phyloP scores from a whole-genome alignment of 257 asterid species.

The Solanum corneliomulleri region DNA sequence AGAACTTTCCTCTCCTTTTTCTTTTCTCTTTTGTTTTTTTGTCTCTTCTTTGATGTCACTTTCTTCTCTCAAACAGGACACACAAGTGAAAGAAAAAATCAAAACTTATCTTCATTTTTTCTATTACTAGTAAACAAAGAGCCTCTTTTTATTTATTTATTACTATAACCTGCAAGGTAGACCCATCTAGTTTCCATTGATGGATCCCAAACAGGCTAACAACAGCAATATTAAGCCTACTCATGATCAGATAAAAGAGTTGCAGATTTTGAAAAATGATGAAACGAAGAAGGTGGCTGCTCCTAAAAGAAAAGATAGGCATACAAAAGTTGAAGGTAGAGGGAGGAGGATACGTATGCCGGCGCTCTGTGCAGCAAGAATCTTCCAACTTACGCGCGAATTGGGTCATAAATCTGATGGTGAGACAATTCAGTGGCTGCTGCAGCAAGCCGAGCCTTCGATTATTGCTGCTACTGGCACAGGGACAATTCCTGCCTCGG shows the following conservation, averaged over 20 bases:
- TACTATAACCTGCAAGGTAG: background rate
- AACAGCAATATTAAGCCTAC: conserved; percentile 7
- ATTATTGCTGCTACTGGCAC: conserved; percentile 70
- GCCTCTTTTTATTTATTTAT: background rate
- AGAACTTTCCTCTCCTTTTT: background rate
- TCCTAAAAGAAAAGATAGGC: conserved; percentile 62
- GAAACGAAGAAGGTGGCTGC: conserved; percentile 18
- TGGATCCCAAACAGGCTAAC: conserved; percentile 24
- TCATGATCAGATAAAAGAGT: conserved; percentile 17
- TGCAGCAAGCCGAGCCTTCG: conserved; percentile 70
- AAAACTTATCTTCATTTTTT: background rate
- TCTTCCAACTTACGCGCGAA: conserved; percentile 62
- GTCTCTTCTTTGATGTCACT: background rate
- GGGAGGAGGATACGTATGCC: conserved; percentile 82
- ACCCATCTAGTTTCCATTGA: conserved; percentile 19
- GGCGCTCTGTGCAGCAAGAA: conserved; percentile 68
- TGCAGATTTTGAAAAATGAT: conserved; percentile 18
- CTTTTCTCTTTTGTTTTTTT: background rate
- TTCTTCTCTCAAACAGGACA: background rate
- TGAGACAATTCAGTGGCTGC: conserved; percentile 70
- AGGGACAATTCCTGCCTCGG: conserved; percentile 73
- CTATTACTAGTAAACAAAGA: background rate
- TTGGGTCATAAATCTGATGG: conserved; percentile 79
- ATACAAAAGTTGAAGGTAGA: conserved; percentile 70
- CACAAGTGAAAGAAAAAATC: background rate